A percentile compares a stretch with the other conserved stretches of the same genome.
phyloP scores from a whole-genome alignment of 352 stramenopile species.

The Phytopythium chamaehyphon region DNA sequence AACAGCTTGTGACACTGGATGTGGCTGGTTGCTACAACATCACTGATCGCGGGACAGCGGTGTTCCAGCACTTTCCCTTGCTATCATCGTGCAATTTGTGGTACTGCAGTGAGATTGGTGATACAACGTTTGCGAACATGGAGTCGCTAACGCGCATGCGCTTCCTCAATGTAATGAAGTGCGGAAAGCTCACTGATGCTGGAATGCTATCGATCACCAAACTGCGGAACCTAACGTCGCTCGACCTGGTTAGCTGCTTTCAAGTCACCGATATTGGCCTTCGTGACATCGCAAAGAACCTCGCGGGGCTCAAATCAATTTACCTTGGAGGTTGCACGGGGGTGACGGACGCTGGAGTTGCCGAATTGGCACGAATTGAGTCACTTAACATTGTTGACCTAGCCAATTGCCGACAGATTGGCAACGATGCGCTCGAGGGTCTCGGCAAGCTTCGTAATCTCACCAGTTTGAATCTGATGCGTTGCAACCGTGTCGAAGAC shows the following conservation, averaged over 20 bases:
- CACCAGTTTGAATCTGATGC: constrained; percentile 78
- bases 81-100: constrained; percentile 72
- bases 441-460: constrained; percentile 53
- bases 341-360: constrained; percentile 57
- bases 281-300: constrained; percentile 17
- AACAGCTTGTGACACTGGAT: constrained; percentile 58
- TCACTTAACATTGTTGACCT: constrained; percentile 63
- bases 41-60: constrained; percentile 57
- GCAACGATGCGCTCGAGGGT: constrained; percentile 52
- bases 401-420: constrained; percentile 69
- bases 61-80: constrained; percentile 48
- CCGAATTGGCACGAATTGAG: constrained; percentile 28
- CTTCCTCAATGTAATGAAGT: constrained; percentile 84
- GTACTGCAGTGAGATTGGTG: constrained; percentile 80
- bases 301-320: constrained; percentile 54
- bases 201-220: constrained; percentile 43
- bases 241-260: constrained; percentile 82
- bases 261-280: constrained; percentile 58
- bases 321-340: constrained; percentile 60
- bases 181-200: constrained; percentile 59
- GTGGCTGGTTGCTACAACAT: constrained; percentile 80
- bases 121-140: constrained; percentile 56
- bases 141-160: constrained; percentile 46
- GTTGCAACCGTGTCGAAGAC: constrained; percentile 71
- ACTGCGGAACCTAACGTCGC: constrained; percentile 48